Evolutionary conservation across 108 stramenopile species (phyloP).

Genomic region (Ochromonas danica): DNA sequence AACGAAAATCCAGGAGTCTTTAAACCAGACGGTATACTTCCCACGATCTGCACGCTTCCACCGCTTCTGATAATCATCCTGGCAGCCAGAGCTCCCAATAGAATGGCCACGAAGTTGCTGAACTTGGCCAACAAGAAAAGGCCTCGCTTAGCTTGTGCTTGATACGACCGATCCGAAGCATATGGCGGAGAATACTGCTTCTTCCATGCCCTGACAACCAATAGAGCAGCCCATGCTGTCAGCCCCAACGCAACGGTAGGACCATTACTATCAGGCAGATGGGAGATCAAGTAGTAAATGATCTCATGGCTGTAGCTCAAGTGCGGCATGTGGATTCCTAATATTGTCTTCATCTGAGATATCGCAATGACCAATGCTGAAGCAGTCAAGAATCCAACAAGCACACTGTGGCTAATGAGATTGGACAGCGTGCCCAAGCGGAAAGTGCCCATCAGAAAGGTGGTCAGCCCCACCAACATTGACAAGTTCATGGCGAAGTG

Average conservation of each 20-base stretch:
- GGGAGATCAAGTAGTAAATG: constrained; percentile 47
- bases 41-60: not conserved
- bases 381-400: constrained; percentile 77
- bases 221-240: constrained; percentile 44
- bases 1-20: constrained; percentile 8
- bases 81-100: not conserved
- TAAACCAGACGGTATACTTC: constrained; percentile 27
- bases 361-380: constrained; percentile 78
- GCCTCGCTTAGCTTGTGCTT: no score
- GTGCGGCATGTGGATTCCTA: constrained; percentile 63
- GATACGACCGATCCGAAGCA: no score
- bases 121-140: not conserved
- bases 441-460: constrained; percentile 45
- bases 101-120: not conserved
- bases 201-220: constrained; percentile 38
- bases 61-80: not conserved
- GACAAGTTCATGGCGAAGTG: not conserved
- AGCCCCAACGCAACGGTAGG: constrained; percentile 62
- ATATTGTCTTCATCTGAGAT: constrained; percentile 73
- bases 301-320: constrained; percentile 50
- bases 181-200: not conserved
- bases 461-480: not conserved
- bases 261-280: constrained; percentile 61
- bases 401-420: constrained; percentile 75
- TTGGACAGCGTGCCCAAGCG: constrained; percentile 69